These are phyloP conservation scores for Phytopythium ostracodes DNA, from an alignment of 352 stramenopile genomes.

Conservation along the genomic window DNA sequence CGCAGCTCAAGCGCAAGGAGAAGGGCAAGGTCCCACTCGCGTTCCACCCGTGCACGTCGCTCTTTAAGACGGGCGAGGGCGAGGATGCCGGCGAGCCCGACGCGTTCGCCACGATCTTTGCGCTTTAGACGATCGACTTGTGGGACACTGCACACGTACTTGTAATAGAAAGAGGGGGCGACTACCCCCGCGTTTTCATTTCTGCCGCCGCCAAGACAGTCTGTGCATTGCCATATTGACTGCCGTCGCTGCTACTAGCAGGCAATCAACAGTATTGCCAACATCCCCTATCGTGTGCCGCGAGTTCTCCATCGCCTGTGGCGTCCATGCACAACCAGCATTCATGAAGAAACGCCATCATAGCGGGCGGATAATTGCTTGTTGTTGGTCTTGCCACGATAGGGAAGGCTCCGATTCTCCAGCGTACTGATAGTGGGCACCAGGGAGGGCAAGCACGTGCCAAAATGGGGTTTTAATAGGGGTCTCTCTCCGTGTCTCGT, in stretches of 20 bases:
- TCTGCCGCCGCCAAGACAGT: neutral
- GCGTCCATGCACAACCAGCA: no score
- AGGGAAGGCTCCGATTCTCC: neutral
- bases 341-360: neutral
- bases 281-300: neutral
- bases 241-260: no score
- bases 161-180: conserved; percentile 24
- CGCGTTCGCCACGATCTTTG: conserved; percentile 68
- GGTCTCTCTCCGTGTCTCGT: neutral
- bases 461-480: neutral
- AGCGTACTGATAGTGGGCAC: neutral
- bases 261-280: no score
- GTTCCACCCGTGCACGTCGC: conserved; percentile 51
- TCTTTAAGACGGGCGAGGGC: conserved; percentile 36
- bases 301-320: no score
- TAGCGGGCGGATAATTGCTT: neutral
- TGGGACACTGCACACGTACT: conserved; percentile 7
- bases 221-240: no score
- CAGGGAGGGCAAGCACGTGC: neutral
- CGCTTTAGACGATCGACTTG: conserved; percentile 40
- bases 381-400: neutral
- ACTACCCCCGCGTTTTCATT: neutral
- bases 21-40: conserved; percentile 74
- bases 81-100: conserved; percentile 28
- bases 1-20: conserved; percentile 81